Conservation (phyloP, 202 grass and related monocot species). For the Carex sylvatica region DNA sequence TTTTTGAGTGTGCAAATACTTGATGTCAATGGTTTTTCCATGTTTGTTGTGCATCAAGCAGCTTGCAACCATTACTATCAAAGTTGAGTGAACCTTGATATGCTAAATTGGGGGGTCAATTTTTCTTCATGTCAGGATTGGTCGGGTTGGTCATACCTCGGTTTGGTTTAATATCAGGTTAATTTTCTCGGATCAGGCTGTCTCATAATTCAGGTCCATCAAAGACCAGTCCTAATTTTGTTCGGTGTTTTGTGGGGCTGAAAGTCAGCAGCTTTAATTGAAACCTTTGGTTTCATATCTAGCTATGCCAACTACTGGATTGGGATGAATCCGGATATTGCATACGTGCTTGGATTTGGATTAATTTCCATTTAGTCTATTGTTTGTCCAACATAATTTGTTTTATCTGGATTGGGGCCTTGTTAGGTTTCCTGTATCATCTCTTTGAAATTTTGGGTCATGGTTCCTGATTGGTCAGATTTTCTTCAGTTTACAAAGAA, state of each 20-base stretch:
- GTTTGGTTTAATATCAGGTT: not conserved
- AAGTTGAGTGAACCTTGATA: not conserved
- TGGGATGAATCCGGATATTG: not conserved
- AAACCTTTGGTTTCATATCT: not conserved
- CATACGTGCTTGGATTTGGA: not conserved
- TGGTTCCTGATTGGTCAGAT: not conserved
- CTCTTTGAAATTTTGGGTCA: not conserved
- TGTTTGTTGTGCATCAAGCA: not conserved
- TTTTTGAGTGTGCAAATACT: conserved; percentile 11
- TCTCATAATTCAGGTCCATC: not conserved
- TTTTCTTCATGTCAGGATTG: not conserved
- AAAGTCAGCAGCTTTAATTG: not conserved
- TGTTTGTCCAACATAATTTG: not conserved
- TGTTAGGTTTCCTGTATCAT: not conserved
- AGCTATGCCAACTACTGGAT: not conserved
- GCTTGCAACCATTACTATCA: not conserved
- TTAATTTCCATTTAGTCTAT: not conserved
- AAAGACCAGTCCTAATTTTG: not conserved
- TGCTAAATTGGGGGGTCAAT: not conserved
- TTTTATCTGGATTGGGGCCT: not conserved
- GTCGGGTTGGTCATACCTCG: not conserved
- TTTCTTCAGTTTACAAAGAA: not conserved
- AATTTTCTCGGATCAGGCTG: not conserved
- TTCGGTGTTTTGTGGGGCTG: not conserved
- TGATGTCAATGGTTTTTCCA: not conserved